phyloP scores from a whole-genome alignment of 179 eudicot species.

The Silene noctiflora region DNA sequence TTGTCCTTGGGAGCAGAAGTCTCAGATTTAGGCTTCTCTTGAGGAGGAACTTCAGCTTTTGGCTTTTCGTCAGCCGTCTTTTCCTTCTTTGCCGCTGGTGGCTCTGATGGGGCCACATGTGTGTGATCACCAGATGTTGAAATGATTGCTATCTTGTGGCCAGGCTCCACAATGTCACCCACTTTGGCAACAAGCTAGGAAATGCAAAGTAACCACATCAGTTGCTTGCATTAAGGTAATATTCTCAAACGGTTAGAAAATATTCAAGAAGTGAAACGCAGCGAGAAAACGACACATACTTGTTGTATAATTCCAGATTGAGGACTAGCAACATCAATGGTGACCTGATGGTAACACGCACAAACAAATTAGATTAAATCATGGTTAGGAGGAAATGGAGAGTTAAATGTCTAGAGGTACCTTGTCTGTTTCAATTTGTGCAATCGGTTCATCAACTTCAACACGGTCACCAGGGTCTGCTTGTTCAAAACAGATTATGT shows the following conservation, averaged over 20 bases:
- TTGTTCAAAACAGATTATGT: slow-evolving; percentile 14
- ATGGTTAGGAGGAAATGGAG: background rate
- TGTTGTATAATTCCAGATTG: slow-evolving; percentile 85
- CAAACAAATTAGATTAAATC: background rate
- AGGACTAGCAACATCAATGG: slow-evolving; percentile 95
- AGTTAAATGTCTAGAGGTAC: slow-evolving; percentile 30
- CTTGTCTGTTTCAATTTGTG: slow-evolving; percentile 97
- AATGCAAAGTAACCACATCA: slow-evolving; percentile 14
- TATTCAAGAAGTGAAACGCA: background rate
- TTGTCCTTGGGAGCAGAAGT: slow-evolving; percentile 41
- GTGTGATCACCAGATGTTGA: slow-evolving; percentile 70
- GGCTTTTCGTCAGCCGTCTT: slow-evolving; percentile 43
- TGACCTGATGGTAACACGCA: slow-evolving; percentile 47
- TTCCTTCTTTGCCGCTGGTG: slow-evolving; percentile 51
- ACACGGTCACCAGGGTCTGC: slow-evolving; percentile 95
- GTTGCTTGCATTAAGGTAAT: background rate
- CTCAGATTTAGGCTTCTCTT: slow-evolving; percentile 31
- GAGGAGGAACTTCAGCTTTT: slow-evolving; percentile 28
- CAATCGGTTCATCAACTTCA: slow-evolving; percentile 87
- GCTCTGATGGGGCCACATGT: slow-evolving; percentile 89
- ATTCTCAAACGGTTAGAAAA: slow-evolving; percentile 4
- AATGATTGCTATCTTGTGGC: slow-evolving; percentile 77
- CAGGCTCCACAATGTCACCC: slow-evolving; percentile 97
- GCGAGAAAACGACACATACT: slow-evolving; percentile 35
- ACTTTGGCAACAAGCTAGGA: slow-evolving; percentile 76